Evolutionary conservation across 371 early-diverging fungal species (phyloP).

Genomic region (Zancudomyces culisetae): DNA sequence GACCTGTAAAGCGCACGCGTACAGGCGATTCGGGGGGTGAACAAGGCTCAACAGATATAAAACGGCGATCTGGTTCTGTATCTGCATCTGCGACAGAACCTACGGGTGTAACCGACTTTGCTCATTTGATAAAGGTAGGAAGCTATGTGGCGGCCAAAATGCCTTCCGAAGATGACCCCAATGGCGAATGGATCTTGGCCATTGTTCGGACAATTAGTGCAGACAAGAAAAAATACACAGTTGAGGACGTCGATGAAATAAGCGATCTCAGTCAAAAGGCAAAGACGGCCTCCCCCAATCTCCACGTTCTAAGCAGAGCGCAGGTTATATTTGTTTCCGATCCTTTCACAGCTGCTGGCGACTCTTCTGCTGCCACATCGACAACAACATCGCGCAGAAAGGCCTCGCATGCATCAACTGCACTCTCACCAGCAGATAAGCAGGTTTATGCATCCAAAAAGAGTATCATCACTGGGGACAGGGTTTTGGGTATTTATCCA

Average conservation of each 20-base stretch:
- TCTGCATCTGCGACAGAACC: not conserved
- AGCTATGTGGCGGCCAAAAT: slow-evolving; percentile 2
- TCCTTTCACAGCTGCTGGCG: not conserved
- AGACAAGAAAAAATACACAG: not conserved
- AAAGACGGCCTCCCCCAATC: not conserved
- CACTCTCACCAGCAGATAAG: not conserved
- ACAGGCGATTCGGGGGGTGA: too few species aligned
- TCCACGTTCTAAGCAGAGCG: not conserved
- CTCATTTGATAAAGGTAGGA: not conserved
- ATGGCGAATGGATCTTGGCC: slow-evolving; percentile 2
- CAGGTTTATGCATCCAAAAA: not conserved
- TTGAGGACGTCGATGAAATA: slow-evolving; percentile 3
- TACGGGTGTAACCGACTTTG: not conserved
- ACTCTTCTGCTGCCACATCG: not conserved
- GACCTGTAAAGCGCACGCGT: too few species aligned
- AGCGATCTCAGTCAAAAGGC: not conserved
- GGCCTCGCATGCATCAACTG: too few species aligned
- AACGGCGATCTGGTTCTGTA: not conserved
- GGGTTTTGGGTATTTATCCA: slow-evolving; percentile 1
- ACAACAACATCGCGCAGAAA: not conserved
- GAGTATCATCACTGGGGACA: not conserved
- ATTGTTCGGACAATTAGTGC: not conserved
- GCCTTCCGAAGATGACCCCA: not conserved
- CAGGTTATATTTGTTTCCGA: slow-evolving; percentile 2
- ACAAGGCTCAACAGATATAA: not conserved